These are phyloP conservation scores for Talaromyces borbonicus DNA, from an alignment of 495 filamentous ascomycete genomes.

Conservation along the genomic window DNA sequence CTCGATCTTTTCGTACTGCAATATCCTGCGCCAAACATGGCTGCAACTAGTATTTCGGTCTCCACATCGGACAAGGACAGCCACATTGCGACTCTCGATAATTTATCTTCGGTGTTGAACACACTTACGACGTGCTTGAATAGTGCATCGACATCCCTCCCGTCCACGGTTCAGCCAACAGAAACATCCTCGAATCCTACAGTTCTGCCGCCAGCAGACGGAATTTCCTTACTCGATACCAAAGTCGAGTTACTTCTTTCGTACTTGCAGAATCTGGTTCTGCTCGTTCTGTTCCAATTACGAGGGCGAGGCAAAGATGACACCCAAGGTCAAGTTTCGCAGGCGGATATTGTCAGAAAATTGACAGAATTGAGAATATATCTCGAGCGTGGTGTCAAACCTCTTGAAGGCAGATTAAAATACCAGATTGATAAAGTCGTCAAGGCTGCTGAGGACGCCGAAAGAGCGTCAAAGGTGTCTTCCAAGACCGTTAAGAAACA, in stretches of 20 bases:
- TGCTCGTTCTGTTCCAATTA: conserved; percentile 75
- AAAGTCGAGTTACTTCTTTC: conserved; percentile 95
- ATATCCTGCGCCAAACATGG: background rate
- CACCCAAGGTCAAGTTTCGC: conserved; percentile 17
- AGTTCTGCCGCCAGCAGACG: conserved; percentile 60
- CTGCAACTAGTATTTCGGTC: background rate
- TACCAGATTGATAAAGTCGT: conserved; percentile 89
- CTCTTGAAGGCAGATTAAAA: conserved; percentile 74
- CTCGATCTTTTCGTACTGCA: background rate
- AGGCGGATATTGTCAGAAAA: conserved; percentile 63
- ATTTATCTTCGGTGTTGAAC: conserved; percentile 39
- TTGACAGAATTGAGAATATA: conserved; percentile 78
- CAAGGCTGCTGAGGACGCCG: conserved; percentile 70
- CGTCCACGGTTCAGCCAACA: conserved; percentile 28
- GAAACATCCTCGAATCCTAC: conserved; percentile 19
- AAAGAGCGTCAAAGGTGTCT: conserved; percentile 26
- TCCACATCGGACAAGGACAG: background rate
- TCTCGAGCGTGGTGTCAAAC: conserved; percentile 80
- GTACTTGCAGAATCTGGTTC: conserved; percentile 89
- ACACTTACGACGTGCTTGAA: conserved; percentile 52
- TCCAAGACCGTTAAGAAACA: conserved; percentile 15
- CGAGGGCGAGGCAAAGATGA: conserved; percentile 39
- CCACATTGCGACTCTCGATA: background rate
- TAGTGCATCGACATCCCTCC: conserved; percentile 50
- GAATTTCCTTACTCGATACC: conserved; percentile 85